Evolutionary conservation across 164 flowering plant genomes (phyloP).

Genomic region (Aristolochia contorta): DNA sequence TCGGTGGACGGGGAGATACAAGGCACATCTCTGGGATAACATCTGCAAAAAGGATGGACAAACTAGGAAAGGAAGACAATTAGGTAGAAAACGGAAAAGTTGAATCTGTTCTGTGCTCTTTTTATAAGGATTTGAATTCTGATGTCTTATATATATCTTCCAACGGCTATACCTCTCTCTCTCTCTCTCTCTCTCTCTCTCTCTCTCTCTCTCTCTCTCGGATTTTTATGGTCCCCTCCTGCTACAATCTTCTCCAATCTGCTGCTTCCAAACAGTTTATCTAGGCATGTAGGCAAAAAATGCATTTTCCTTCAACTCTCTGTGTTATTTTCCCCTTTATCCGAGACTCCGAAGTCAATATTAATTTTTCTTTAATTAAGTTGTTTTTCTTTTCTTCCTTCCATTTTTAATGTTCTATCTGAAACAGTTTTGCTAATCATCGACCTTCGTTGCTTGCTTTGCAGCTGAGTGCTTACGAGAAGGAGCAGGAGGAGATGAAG

Average conservation of each 20-base stretch:
- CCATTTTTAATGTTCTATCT: too few relatives aligned
- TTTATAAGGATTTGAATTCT: neutral
- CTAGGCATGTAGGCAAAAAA: conserved; percentile 37
- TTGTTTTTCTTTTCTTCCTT: too few relatives aligned
- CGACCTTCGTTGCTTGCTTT: neutral
- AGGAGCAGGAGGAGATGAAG: too few relatives aligned
- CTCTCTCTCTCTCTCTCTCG: conserved; percentile 9
- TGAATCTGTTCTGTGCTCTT: neutral
- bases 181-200: too few relatives aligned
- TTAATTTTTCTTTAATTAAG: conserved; percentile 51
- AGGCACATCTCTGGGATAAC: conserved; percentile 90
- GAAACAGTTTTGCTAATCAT: too few relatives aligned
- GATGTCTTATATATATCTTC: conserved; percentile 11
- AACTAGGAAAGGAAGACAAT: conserved; percentile 91
- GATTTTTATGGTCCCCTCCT: neutral
- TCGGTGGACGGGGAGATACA: conserved; percentile 89
- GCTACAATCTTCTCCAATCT: neutral
- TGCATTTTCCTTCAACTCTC: too few relatives aligned
- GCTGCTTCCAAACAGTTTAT: conserved; percentile 36
- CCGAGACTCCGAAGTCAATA: too few relatives aligned
- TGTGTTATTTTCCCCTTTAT: too few relatives aligned
- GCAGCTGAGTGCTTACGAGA: too few relatives aligned
- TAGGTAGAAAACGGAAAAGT: conserved; percentile 29
- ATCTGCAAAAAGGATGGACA: conserved; percentile 91
- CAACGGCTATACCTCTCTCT: conserved; percentile 17